Conservation (phyloP, 306 rosid species). For the Quercus variabilis region DNA sequence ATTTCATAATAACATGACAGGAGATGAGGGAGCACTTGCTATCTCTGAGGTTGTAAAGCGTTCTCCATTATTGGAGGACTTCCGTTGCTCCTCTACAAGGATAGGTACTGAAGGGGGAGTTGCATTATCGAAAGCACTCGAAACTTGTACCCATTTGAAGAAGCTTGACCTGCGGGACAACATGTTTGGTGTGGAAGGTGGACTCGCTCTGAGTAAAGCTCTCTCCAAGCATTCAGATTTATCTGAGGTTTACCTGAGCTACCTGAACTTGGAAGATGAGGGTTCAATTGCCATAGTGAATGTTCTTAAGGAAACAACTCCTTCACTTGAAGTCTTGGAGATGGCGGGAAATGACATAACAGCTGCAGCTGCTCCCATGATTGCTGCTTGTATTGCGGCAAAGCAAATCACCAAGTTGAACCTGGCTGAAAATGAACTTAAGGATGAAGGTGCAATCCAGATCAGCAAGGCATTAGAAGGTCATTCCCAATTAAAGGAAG, state of each 20-base stretch:
- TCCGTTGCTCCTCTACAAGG: slow-evolving; percentile 84
- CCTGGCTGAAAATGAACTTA: slow-evolving; percentile 84
- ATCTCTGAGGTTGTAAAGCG: slow-evolving; percentile 66
- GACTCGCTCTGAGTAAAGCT: slow-evolving; percentile 72
- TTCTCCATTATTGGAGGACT: slow-evolving; percentile 68
- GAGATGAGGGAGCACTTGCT: slow-evolving; percentile 78
- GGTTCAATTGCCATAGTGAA: slow-evolving; percentile 63
- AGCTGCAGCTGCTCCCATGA: slow-evolving; percentile 57
- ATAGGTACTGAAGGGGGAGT: slow-evolving; percentile 79
- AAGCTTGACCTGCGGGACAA: slow-evolving; percentile 90
- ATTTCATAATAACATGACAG: slow-evolving; percentile 84
- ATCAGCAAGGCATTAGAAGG: slow-evolving; percentile 63
- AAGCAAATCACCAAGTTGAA: slow-evolving; percentile 58
- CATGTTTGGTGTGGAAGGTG: slow-evolving; percentile 87
- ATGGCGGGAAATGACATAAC: slow-evolving; percentile 90
- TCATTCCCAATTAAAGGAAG: slow-evolving; percentile 52
- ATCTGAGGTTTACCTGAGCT: slow-evolving; percentile 73
- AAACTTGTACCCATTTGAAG: slow-evolving; percentile 48
- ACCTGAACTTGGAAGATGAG: slow-evolving; percentile 83
- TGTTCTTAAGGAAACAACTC: slow-evolving; percentile 72
- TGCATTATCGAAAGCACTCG: slow-evolving; percentile 67
- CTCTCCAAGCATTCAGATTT: slow-evolving; percentile 55
- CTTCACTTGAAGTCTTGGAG: slow-evolving; percentile 76
- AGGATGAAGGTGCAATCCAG: slow-evolving; percentile 79
- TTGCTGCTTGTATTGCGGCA: slow-evolving; percentile 55